Conservation (phyloP, 2,329 filamentous ascomycete species). For the Alternaria viburni region DNA sequence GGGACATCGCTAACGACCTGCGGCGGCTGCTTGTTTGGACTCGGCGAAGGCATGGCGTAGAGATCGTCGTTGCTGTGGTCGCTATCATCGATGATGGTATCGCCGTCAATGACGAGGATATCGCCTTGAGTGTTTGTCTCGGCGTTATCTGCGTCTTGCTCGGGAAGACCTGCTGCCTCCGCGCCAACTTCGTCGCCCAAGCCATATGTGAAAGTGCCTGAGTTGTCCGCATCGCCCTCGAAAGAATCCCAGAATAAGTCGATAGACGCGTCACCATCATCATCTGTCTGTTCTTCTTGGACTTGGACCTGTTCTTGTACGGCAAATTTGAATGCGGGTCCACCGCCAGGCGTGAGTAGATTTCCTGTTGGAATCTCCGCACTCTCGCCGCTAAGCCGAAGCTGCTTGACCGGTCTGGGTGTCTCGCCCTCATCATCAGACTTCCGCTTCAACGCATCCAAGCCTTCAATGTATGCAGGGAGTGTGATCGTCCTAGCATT, state of each 20-base stretch:
- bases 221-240: not conserved
- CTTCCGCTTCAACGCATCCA: not conserved
- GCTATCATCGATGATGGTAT: not conserved
- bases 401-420: not conserved
- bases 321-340: not conserved
- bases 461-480: not conserved
- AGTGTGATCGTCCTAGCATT: not conserved
- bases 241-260: not conserved
- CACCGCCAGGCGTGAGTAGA: not conserved
- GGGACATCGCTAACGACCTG: not conserved
- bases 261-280: not conserved
- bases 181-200: not conserved
- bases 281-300: too few relatives aligned
- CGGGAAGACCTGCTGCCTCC: too few relatives aligned
- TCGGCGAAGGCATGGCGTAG: not conserved
- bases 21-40: not conserved
- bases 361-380: rapidly evolving
- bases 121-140: not conserved
- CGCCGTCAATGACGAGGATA: not conserved
- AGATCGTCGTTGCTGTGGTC: not conserved
- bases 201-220: not conserved
- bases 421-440: not conserved
- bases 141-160: not conserved
- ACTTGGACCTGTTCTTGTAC: not conserved
- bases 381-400: not conserved